These are phyloP conservation scores for Voacanga thouarsii DNA, from an alignment of 257 asterid genomes.

Conservation along the genomic window DNA sequence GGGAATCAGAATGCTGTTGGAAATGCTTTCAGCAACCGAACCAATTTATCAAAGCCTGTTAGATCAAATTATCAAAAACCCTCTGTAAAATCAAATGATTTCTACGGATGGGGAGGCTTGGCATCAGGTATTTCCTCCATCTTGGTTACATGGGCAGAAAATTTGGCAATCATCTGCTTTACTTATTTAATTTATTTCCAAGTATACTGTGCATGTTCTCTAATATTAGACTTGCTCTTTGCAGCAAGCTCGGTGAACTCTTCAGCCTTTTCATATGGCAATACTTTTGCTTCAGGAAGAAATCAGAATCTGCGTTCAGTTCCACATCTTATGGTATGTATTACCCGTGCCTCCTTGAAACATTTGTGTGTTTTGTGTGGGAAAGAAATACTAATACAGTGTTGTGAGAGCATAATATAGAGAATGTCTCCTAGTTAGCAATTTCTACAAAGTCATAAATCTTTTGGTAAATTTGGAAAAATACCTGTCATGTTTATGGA, in stretches of 20 bases:
- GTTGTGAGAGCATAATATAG: not conserved
- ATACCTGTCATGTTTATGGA: not conserved
- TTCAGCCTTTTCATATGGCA: slow-evolving; percentile 27
- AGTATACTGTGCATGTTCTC: not conserved
- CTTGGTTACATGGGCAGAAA: not conserved
- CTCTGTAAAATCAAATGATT: slow-evolving; percentile 25
- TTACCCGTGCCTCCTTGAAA: slow-evolving; percentile 1
- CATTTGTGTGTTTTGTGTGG: not conserved
- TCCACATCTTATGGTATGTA: slow-evolving; percentile 31
- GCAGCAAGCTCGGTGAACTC: slow-evolving; percentile 34
- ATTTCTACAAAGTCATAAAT: not conserved
- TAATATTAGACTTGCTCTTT: not conserved
- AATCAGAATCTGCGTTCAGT: slow-evolving; percentile 25
- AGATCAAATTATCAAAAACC: slow-evolving; percentile 25
- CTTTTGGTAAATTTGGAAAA: not conserved
- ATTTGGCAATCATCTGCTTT: not conserved
- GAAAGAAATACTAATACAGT: not conserved
- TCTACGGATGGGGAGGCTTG: slow-evolving; percentile 36
- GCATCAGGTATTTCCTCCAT: slow-evolving; percentile 27
- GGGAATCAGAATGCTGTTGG: slow-evolving; percentile 26
- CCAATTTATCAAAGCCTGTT: slow-evolving; percentile 20
- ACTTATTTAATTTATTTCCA: not conserved
- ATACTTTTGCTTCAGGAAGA: slow-evolving; percentile 26
- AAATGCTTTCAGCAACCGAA: slow-evolving; percentile 21
- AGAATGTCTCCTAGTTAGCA: not conserved